Evolutionary conservation across 2,329 filamentous ascomycete genomes (phyloP), one percentile per base, ranked within the genome.

Genomic region (Phyllosticta citribraziliensis): DNA sequence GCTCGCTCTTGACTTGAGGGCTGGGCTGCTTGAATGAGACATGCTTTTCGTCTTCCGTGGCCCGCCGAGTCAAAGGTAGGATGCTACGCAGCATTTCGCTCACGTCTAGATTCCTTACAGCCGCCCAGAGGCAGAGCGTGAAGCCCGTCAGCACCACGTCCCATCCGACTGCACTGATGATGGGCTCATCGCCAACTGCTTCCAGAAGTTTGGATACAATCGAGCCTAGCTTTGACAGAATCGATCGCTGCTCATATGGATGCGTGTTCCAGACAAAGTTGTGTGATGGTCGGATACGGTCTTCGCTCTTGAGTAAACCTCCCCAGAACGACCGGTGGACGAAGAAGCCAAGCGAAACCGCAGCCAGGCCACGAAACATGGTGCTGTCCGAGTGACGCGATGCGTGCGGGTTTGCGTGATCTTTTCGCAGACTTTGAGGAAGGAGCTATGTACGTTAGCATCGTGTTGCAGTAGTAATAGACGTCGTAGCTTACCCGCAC

Each of bases 121-220:
- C 81, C n/a, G 80, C 78, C 83, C 84, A 86, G 1, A 80, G 61
- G 1, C 82, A 78, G n/a, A 85, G 69, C 61, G 78, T 81, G 14
- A 82, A 62, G 1, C 76, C 74, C 22, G 79, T 82, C 40, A 85
- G 73, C 14, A 87, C 68, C 1, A 84, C 83, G 69, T 88, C 85
- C 70, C 79, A 80, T 5, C 80, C 82, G 0, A 81, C 80, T 19
- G 78, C 80, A 20, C 79, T 79, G 30, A 87, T 79, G 22, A 79
- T 80, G 0, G 84, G 84, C 67, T 87, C 82, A 58, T 81, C 81
- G 62, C 75, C 76, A 57, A 82, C 75, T 1, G 80, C 78, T 51
- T 76, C 79, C 25, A 81, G 74, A 12, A 82, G 70, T 67, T 74
- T 78, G 55, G 72, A 75, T 14, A 80, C 60, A 2, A 79, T 77